These are phyloP conservation scores for Zygosaccharomyces kombuchaensis DNA, from an alignment of 805 yeast genomes.

Conservation along the genomic window DNA sequence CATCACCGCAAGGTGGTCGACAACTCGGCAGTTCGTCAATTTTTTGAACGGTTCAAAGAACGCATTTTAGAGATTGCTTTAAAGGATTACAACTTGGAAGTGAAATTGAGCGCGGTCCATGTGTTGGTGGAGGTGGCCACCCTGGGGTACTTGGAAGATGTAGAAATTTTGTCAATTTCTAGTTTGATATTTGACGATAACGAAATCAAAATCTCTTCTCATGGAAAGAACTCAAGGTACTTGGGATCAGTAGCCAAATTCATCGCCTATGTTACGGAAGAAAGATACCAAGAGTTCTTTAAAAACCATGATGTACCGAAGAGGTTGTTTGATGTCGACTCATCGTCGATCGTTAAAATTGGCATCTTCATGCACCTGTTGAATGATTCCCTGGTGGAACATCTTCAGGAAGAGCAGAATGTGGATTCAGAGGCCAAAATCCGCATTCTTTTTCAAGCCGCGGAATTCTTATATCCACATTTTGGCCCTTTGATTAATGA, in stretches of 20 bases:
- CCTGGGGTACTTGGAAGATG: constrained; percentile 60
- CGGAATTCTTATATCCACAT: constrained; percentile 32
- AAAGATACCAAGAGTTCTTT: constrained; percentile 35
- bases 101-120: constrained; percentile 47
- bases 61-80: constrained; percentile 62
- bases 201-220: constrained; percentile 30
- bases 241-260: constrained; percentile 53
- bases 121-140: constrained; percentile 53
- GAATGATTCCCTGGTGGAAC: constrained; percentile 23
- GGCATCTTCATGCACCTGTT: constrained; percentile 28
- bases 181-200: constrained; percentile 42
- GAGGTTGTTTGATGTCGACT: constrained; percentile 14
- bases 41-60: constrained; percentile 66
- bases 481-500: constrained; percentile 23
- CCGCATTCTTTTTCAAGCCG: constrained; percentile 29
- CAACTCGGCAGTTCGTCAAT: constrained; percentile 65
- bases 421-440: constrained; percentile 13
- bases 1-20: constrained; percentile 38
- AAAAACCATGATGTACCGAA: constrained; percentile 30
- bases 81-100: constrained; percentile 51
- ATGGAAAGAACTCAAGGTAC: constrained; percentile 32
- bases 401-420: constrained; percentile 13
- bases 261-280: constrained; percentile 42
- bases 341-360: constrained; percentile 20
- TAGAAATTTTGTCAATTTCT: constrained; percentile 45